Percentiles rank a stretch among this genome's conserved stretches.
These are phyloP conservation scores for Linderniella brevidens DNA, from an alignment of 257 asterid genomes.

Conservation along the genomic window DNA sequence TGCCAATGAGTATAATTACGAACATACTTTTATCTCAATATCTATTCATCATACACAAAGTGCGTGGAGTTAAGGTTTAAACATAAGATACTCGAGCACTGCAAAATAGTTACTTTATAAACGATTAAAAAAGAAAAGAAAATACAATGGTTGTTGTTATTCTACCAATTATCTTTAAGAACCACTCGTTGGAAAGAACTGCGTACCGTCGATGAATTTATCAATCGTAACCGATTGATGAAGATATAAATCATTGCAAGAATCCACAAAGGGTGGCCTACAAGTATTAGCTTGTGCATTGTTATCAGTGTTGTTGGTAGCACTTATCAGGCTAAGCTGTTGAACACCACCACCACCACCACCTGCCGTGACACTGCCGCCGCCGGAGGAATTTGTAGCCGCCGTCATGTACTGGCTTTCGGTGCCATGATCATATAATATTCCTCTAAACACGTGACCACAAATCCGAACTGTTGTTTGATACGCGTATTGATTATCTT, in stretches of 20 bases:
- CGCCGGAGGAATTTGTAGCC: background rate
- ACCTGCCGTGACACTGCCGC: background rate
- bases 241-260: background rate
- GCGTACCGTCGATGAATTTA: background rate
- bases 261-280: background rate
- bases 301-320: background rate
- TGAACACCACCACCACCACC: background rate
- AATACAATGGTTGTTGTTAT: too few species aligned
- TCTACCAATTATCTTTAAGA: too few species aligned
- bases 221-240: background rate
- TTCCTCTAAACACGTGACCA: background rate
- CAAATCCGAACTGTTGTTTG: constrained; percentile 11
- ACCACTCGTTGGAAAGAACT: background rate
- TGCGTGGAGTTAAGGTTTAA: too few species aligned
- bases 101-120: too few species aligned
- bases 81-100: too few species aligned
- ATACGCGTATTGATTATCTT: constrained; percentile 23
- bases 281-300: background rate
- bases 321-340: background rate
- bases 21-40: too few species aligned
- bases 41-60: too few species aligned
- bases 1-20: too few species aligned
- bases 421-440: background rate
- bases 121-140: too few species aligned
- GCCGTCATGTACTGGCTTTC: constrained; percentile 1